Conservation (phyloP, 2,329 filamentous ascomycete genomes). For the Fusarium luffae region DNA sequence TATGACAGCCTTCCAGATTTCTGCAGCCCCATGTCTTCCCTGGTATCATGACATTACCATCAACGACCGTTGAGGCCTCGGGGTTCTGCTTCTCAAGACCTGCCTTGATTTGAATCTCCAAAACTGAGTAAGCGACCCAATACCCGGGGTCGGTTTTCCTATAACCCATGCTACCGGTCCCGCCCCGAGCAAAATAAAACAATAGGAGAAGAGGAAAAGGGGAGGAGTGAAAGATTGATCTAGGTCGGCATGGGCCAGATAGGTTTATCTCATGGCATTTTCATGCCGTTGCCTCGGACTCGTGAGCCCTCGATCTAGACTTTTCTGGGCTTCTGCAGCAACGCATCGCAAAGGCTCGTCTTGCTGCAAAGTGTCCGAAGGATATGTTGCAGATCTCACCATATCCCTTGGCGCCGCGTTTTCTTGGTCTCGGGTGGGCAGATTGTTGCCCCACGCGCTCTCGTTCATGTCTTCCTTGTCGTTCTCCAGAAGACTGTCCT, state of each 20-base stretch:
- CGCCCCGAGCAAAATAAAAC: conserved; percentile 25
- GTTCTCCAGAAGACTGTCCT: conserved; percentile 10
- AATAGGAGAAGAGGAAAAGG: conserved; percentile 17
- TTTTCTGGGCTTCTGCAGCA: conserved; percentile 13
- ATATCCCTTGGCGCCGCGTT: conserved; percentile 35
- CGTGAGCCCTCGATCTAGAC: conserved; percentile 4
- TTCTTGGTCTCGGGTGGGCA: conserved; percentile 36
- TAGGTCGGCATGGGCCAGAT: conserved; percentile 6
- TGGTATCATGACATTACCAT: conserved; percentile 11
- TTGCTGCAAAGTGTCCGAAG: conserved; percentile 15
- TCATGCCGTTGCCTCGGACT: conserved; percentile 24
- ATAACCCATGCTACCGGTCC: conserved; percentile 22
- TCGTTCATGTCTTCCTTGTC: conserved; percentile 14
- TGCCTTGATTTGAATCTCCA: conserved; percentile 28
- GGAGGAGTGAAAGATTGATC: conserved; percentile 3
- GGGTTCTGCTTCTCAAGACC: conserved; percentile 11
- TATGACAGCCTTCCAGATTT: conserved; percentile 20
- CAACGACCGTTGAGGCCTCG: background rate
- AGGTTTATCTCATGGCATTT: conserved; percentile 29
- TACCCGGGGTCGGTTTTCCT: conserved; percentile 15
- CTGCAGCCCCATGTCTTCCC: conserved; percentile 14
- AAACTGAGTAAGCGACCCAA: conserved; percentile 22
- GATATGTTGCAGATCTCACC: conserved; percentile 16
- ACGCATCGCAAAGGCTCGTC: conserved; percentile 37
- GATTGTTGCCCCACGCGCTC: conserved; percentile 6